phyloP scores from a whole-genome alignment of 352 stramenopile species.

The Blastocystis sp. region DNA sequence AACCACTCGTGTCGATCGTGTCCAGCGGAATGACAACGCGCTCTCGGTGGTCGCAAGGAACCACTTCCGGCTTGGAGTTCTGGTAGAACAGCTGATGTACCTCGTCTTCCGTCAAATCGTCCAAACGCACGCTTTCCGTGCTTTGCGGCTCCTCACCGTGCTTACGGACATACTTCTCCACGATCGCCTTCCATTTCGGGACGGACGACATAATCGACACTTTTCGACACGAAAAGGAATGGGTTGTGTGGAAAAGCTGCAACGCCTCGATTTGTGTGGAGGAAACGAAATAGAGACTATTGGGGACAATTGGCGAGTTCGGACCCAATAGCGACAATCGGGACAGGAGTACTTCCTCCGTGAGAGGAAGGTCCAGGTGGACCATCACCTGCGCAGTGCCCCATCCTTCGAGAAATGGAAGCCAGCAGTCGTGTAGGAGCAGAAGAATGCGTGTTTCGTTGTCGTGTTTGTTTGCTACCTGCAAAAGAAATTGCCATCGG shows the following conservation, averaged over 20 bases:
- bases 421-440: conserved; percentile 15
- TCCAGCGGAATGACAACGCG: not conserved
- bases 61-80: not conserved
- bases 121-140: not conserved
- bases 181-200: not conserved
- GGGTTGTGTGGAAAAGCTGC: not conserved
- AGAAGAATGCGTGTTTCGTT: not conserved
- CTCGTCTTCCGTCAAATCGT: not conserved
- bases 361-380: conserved; percentile 20
- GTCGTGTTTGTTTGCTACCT: not conserved
- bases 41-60: not conserved
- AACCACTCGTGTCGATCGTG: not conserved
- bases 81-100: conserved; percentile 35
- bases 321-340: not conserved
- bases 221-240: not conserved
- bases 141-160: not conserved
- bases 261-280: not conserved
- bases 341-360: not conserved
- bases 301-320: not conserved
- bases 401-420: not conserved
- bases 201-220: not conserved
- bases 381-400: not conserved
- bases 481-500: not conserved
- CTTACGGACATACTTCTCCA: not conserved
- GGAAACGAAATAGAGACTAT: not conserved